Evolutionary conservation across 306 rosid genomes (phyloP).

Genomic region (Dryas alaskensis): DNA sequence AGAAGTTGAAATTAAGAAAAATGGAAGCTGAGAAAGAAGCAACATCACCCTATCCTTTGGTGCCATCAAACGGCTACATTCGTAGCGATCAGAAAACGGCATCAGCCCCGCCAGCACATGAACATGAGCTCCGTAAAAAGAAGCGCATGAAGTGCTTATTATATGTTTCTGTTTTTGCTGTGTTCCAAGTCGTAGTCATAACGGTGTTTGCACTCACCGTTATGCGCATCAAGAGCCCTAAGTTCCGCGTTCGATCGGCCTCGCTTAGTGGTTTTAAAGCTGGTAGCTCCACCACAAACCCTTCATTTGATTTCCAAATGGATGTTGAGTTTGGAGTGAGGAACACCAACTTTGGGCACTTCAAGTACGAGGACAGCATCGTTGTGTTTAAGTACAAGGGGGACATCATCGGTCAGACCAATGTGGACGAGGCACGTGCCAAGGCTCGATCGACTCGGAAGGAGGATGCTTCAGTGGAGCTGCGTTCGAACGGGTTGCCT

Average conservation of each 20-base stretch:
- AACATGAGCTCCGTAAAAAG: constrained; percentile 10
- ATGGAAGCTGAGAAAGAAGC: constrained; percentile 19
- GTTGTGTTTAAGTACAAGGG: too few relatives aligned
- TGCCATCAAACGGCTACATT: constrained; percentile 7
- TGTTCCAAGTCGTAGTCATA: constrained; percentile 20
- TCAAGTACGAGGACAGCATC: neutral
- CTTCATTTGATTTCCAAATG: constrained; percentile 10
- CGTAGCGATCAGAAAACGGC: constrained; percentile 14
- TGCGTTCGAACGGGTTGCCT: constrained; percentile 14
- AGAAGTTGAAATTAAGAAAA: neutral
- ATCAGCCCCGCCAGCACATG: neutral
- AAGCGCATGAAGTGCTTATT: constrained; percentile 25
- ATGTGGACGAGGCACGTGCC: constrained; percentile 20
- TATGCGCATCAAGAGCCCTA: constrained; percentile 30
- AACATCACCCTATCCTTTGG: constrained; percentile 10
- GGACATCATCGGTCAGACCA: constrained; percentile 15
- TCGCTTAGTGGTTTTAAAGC: constrained; percentile 1
- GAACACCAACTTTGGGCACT: constrained; percentile 34
- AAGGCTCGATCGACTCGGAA: constrained; percentile 30
- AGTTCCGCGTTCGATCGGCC: constrained; percentile 26
- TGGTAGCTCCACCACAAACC: constrained; percentile 14
- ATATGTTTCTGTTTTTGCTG: constrained; percentile 6
- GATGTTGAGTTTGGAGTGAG: constrained; percentile 15
- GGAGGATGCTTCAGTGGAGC: neutral
- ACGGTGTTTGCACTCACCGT: constrained; percentile 17